Evolutionary conservation across 805 yeast species (phyloP), one percentile per base, ranked within the genome.

Genomic region (Zygosaccharomyces gambellarensis): DNA sequence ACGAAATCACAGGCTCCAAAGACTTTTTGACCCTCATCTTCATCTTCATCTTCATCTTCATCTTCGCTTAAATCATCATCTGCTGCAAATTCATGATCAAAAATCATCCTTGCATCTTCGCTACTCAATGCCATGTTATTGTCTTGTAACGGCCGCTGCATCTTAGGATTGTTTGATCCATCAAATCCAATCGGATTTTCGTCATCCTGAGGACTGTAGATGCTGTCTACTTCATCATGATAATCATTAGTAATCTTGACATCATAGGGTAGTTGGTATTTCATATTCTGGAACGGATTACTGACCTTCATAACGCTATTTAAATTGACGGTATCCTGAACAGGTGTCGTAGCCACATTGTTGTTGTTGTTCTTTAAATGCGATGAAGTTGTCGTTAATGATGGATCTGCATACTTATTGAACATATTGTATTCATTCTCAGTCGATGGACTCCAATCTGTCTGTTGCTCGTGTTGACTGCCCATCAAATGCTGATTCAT

Each of bases 391-490:
- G 70, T 66, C 1, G 70, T 66, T 40, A 66, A 48, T 10, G 64
- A 54, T 11, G 70, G 70, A 54, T 66, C 69, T 23, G 68, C 68
- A 50, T 64, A 66, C 48, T 62, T 60, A 52, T 58, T 65, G 54
- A 65, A 65, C 27, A 54, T 50, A 30, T 48, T 41, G 40, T 45
- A 39, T n/a, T 41, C 34, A 7, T 42, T 19, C 31, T 36, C 28
- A 27, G 36, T 8, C 2, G 28, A 9, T 42, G 22, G 17, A 27
- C 7, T 14, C 45, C 32, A 30, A 10, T 42, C 45, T 42, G 29
- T 9, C 45, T 42, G 45, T 14, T 47, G 50, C 3, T 28, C 12
- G 11, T 40, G 38, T 31, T 42, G 49, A 31, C 39, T 36, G 10
- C 31, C 28, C n/a, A 25, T 25, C 28, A 25, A 25, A 25, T 30